These are phyloP conservation scores for Cardamine occulta DNA, from an alignment of 345 rosid genomes.

Conservation along the genomic window DNA sequence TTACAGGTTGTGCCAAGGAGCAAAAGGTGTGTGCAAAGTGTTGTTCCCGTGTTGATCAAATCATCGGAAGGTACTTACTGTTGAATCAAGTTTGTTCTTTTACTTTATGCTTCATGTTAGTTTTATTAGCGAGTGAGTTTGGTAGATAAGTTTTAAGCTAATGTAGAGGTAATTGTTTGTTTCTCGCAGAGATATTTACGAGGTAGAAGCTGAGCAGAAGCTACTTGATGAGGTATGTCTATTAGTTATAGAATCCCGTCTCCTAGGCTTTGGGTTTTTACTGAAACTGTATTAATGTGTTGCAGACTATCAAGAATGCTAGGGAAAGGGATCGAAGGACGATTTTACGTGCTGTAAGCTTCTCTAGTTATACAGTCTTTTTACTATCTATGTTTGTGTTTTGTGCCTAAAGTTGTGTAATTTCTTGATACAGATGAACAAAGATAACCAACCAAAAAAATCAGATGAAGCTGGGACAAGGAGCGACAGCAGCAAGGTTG, in stretches of 20 bases:
- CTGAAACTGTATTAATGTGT: conserved; percentile 17
- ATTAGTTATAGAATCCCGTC: not conserved
- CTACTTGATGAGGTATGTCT: conserved; percentile 72
- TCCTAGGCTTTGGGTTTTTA: not conserved
- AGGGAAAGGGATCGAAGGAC: conserved; percentile 91
- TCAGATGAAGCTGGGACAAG: conserved; percentile 46
- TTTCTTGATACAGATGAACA: conserved; percentile 66
- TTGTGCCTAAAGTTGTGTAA: not conserved
- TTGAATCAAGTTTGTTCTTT: not conserved
- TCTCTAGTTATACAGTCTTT: not conserved
- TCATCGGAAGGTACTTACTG: conserved; percentile 67
- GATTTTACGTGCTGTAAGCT: conserved; percentile 78
- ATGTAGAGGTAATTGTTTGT: conserved; percentile 16
- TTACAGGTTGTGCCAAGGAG: conserved; percentile 93
- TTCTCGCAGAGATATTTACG: conserved; percentile 62
- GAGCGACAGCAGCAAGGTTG: conserved; percentile 68
- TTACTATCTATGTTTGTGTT: not conserved
- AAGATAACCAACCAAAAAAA: conserved; percentile 52
- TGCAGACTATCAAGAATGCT: conserved; percentile 89
- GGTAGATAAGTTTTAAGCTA: not conserved
- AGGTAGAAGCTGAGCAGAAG: conserved; percentile 85
- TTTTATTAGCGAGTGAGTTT: not conserved
- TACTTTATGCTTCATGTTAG: conserved; percentile 11
- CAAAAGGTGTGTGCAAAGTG: conserved; percentile 91
- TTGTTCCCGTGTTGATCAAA: conserved; percentile 53